These are phyloP conservation scores for Massariosphaeria phaeospora DNA, from an alignment of 495 filamentous ascomycete species.

Conservation along the genomic window DNA sequence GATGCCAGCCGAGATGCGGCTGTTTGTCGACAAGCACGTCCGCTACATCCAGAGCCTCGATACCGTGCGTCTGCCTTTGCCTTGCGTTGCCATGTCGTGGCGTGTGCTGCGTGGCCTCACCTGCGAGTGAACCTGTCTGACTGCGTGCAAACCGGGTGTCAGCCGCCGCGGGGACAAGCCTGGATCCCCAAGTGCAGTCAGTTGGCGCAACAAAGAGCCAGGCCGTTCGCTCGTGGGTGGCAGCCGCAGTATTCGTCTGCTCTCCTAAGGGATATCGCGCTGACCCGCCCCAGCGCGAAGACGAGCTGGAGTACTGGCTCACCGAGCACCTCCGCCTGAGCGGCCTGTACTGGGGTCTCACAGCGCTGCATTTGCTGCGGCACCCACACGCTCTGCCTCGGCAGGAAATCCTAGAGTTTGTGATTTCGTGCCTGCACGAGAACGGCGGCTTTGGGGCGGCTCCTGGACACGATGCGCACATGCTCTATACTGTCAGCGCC, in stretches of 20 bases:
- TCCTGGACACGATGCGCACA: slow-evolving; percentile 89
- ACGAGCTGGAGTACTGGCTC: slow-evolving; percentile 94
- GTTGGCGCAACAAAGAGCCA: no score
- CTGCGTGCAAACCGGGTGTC: not conserved
- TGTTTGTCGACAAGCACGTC: slow-evolving; percentile 74
- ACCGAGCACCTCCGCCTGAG: slow-evolving; percentile 93
- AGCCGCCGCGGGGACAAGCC: no score
- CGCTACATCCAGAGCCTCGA: slow-evolving; percentile 91
- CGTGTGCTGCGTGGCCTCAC: not conserved
- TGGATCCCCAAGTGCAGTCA: no score
- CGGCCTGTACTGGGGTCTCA: slow-evolving; percentile 94
- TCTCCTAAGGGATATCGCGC: no score
- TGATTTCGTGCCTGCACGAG: slow-evolving; percentile 82
- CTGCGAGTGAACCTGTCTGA: not conserved
- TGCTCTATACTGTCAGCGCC: slow-evolving; percentile 89
- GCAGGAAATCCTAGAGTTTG: slow-evolving; percentile 78
- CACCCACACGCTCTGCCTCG: slow-evolving; percentile 76
- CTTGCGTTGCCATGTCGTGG: not conserved
- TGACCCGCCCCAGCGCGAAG: slow-evolving; percentile 58
- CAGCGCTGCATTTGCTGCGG: slow-evolving; percentile 76
- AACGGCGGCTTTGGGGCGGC: slow-evolving; percentile 89
- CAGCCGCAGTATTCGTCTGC: no score
- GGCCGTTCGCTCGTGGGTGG: no score
- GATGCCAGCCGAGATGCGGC: slow-evolving; percentile 57
- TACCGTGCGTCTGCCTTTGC: slow-evolving; percentile 51